Percentiles rank a stretch among this genome's conserved stretches.
Evolutionary conservation across 2,329 filamentous ascomycete genomes (phyloP).

Genomic region (Xylaria sp.): DNA sequence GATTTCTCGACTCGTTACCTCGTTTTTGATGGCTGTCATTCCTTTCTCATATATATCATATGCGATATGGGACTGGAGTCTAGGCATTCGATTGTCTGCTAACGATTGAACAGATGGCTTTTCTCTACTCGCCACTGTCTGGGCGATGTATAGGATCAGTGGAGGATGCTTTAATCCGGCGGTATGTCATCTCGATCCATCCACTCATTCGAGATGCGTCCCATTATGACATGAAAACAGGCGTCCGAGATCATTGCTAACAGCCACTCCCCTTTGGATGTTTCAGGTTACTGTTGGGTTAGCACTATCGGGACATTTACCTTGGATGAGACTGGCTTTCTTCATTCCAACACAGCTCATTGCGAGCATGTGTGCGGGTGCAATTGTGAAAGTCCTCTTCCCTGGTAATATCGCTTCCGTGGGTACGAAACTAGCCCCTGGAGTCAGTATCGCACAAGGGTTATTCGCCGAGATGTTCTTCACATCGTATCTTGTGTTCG

Average conservation of each 20-base stretch:
- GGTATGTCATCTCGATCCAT: constrained; percentile 24
- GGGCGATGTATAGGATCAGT: constrained; percentile 46
- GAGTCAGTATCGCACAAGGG: constrained; percentile 39
- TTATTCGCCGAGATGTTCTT: constrained; percentile 59
- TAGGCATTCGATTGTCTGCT: neutral
- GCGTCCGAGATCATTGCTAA: neutral
- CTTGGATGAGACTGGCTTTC: constrained; percentile 40
- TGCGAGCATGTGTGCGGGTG: constrained; percentile 49
- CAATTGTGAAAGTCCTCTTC: constrained; percentile 50
- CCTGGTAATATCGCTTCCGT: constrained; percentile 39
- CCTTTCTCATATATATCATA: neutral
- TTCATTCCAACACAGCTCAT: constrained; percentile 49
- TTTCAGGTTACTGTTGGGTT: constrained; percentile 45
- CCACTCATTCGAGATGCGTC: neutral
- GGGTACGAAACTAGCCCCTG: constrained; percentile 23
- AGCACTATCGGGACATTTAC: constrained; percentile 44
- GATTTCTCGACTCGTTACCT: neutral
- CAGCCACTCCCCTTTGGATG: neutral
- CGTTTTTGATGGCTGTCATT: neutral
- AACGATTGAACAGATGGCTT: constrained; percentile 29
- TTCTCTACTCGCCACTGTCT: constrained; percentile 43
- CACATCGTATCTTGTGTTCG: constrained; percentile 53
- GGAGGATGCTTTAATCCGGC: constrained; percentile 40
- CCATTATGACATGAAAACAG: neutral
- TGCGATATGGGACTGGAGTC: neutral